These are phyloP conservation scores for Ganoderma lucidum DNA, from an alignment of 1,284 basidiomycete species.

Conservation along the genomic window DNA sequence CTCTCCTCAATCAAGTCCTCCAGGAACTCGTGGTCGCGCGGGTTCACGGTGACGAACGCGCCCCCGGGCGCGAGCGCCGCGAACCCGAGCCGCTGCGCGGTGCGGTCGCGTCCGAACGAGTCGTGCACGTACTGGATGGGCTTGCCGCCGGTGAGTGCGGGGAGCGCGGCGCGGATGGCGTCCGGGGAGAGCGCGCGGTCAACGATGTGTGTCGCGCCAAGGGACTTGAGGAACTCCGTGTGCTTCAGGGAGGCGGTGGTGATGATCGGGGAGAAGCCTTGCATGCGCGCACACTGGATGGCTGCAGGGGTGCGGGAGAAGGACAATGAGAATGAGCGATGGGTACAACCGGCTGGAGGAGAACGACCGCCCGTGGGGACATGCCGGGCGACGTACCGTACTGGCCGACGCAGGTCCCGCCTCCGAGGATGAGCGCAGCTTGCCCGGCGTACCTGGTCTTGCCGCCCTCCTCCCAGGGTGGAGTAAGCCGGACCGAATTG, in stretches of 20 bases:
- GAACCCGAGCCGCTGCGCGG: constrained; percentile 34
- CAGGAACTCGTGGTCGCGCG: neutral
- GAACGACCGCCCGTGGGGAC: no score
- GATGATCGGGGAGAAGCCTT: constrained; percentile 57
- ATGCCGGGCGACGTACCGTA: constrained; percentile 34
- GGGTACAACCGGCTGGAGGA: neutral
- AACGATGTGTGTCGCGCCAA: constrained; percentile 37
- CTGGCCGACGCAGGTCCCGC: constrained; percentile 45
- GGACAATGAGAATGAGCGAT: neutral
- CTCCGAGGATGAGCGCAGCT: constrained; percentile 47
- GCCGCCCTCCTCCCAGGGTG: constrained; percentile 36
- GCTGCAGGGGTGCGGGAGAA: constrained; percentile 19
- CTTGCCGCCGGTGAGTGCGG: neutral
- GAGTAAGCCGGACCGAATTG: constrained; percentile 31
- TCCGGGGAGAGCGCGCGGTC: constrained; percentile 25
- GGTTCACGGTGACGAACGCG: constrained; percentile 16
- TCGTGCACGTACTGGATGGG: constrained; percentile 37
- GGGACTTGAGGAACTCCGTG: constrained; percentile 47
- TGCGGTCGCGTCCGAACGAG: constrained; percentile 25
- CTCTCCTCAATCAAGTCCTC: neutral
- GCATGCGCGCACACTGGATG: constrained; percentile 54
- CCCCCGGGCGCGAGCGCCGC: constrained; percentile 37
- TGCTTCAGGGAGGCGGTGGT: constrained; percentile 55
- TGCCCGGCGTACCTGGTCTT: constrained; percentile 40
- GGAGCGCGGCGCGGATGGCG: neutral